Evolutionary conservation across 1,284 basidiomycete species (phyloP).

Genomic region (Cystobasidiaceae sp.): DNA sequence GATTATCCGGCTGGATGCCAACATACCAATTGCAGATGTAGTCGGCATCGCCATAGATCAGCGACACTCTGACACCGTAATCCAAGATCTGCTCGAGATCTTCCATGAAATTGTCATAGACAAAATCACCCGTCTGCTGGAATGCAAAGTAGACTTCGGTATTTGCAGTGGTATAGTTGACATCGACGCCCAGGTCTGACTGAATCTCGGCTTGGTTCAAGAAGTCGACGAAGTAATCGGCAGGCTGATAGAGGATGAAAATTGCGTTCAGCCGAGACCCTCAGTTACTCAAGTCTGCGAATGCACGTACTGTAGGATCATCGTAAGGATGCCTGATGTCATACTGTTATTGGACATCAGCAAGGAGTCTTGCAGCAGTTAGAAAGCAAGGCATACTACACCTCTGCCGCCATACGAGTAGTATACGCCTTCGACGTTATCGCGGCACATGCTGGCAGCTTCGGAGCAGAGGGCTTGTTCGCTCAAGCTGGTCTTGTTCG

Average conservation of each 20-base stretch:
- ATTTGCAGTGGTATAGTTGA: conserved; percentile 26
- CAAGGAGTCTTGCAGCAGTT: neutral
- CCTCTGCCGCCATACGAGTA: conserved; percentile 21
- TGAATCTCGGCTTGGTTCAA: conserved; percentile 17
- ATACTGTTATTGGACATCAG: neutral
- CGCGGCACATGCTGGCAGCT: conserved; percentile 14
- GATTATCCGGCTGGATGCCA: neutral
- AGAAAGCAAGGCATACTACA: neutral
- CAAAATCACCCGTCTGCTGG: conserved; percentile 26
- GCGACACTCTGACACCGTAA: conserved; percentile 19
- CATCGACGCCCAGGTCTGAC: conserved; percentile 4
- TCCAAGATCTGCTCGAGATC: conserved; percentile 12
- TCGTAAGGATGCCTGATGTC: conserved; percentile 22
- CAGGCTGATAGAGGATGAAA: neutral
- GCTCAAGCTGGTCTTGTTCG: conserved; percentile 5
- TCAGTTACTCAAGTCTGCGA: neutral
- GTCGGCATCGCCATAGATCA: conserved; percentile 29
- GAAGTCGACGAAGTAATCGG: conserved; percentile 26
- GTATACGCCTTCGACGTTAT: conserved; percentile 26
- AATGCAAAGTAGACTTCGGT: conserved; percentile 27
- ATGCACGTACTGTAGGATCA: conserved; percentile 10
- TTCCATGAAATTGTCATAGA: conserved; percentile 4
- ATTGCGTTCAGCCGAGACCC: neutral
- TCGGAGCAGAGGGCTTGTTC: conserved; percentile 23
- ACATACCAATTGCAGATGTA: conserved; percentile 27